Base-by-base conservation (phyloP, 192 early-diverging fungal genomes). In the Dissophora globulifera region DNA sequence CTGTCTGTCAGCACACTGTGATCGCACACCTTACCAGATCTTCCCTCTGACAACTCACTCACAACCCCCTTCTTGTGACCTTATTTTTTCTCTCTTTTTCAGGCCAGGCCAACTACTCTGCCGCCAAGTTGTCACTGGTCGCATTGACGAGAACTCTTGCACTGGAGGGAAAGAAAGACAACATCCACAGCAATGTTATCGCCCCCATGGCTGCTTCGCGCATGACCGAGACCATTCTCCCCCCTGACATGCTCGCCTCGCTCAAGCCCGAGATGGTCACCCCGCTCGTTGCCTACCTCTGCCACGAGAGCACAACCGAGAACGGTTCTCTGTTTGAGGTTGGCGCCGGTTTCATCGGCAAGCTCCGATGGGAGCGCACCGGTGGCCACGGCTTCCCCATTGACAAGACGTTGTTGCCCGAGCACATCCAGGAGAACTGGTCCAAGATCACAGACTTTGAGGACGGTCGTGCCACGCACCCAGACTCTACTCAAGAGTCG, bases 211-310 rank as follows among this genome's bases (percentile, higher is more conserved):
- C 98, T 38, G 97, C 95, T 17, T 96, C 94, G 13, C 87, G 95
- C 48, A 97, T 99, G 96, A 98, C 96, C 8, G 98, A 94, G 62
- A 95, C 95, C 20, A 86, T 96, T 22, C 93, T 97, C 90, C 98
- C 98, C 26, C 91, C 92, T 45, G 98, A 99, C 65, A 90, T 98
- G 69, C 88, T 98, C 51, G 94, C 92, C 51, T 89, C 94, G 11
- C 88, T 99, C 29, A 98, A 96, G 82, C 98, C 98, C 62, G 96
- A 99, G 83, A 96, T 95, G 75, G 93, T 98, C 40, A 91, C 96
- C 22, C 96, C 96, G 3, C 83, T 98, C 49, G 95, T 99, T 53
- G 93, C 81, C 16, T 97, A 87, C 81, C 89, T 98, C 58, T 92
- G 91, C 62, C 95, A 98, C 78, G 96, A 99, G 66, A 69, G 74